Conservation (phyloP, 495 filamentous ascomycete genomes). For the Hypomontagnella submonticulosa region DNA sequence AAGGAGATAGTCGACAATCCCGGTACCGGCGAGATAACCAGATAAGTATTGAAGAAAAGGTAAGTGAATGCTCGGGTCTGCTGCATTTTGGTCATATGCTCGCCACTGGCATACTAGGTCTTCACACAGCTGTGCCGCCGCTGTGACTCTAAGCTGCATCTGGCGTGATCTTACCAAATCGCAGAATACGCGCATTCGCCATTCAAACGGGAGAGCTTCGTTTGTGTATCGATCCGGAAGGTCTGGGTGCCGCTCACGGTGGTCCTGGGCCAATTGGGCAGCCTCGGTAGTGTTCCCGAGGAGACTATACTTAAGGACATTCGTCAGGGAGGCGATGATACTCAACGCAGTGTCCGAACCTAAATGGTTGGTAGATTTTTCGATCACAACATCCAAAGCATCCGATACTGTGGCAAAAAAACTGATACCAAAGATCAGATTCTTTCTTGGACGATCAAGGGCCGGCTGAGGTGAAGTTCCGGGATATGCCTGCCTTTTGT, state of each 20-base stretch:
- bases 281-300: slow-evolving; percentile 50
- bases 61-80: slow-evolving; percentile 47
- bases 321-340: slow-evolving; percentile 50
- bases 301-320: slow-evolving; percentile 57
- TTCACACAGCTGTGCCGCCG: slow-evolving; percentile 74
- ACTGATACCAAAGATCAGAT: slow-evolving; percentile 49
- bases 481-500: slow-evolving; percentile 32
- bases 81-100: slow-evolving; percentile 54
- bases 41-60: slow-evolving; percentile 73
- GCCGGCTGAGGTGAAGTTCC: slow-evolving; percentile 3
- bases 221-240: slow-evolving; percentile 42
- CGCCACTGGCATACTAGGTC: slow-evolving; percentile 74
- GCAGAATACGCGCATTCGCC: slow-evolving; percentile 75
- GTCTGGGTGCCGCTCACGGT: slow-evolving; percentile 43
- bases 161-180: slow-evolving; percentile 82
- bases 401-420: slow-evolving; percentile 55
- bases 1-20: slow-evolving; percentile 85
- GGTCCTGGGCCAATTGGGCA: slow-evolving; percentile 46
- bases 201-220: slow-evolving; percentile 68
- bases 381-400: slow-evolving; percentile 56
- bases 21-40: slow-evolving; percentile 69
- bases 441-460: slow-evolving; percentile 39
- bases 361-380: slow-evolving; percentile 60
- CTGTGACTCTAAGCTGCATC: slow-evolving; percentile 86
- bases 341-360: slow-evolving; percentile 55